Evolutionary conservation across 306 rosid genomes (phyloP).

Genomic region (Astragalus membranaceus): DNA sequence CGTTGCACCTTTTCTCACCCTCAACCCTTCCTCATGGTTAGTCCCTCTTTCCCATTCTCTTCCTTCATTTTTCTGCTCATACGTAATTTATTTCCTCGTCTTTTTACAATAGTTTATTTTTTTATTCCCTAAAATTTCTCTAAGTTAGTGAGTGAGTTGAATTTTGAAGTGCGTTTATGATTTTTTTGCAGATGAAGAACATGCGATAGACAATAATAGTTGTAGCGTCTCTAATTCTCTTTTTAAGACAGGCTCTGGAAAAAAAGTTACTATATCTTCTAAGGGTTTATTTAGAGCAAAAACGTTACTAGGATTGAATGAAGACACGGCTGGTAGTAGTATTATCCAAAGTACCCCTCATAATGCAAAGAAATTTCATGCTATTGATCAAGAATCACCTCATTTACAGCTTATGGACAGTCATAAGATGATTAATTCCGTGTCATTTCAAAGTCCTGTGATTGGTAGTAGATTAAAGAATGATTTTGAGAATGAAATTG

Average conservation of each 20-base stretch:
- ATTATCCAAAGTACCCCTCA: slow-evolving; percentile 27
- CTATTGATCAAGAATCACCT: neutral
- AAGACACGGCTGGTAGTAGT: slow-evolving; percentile 23
- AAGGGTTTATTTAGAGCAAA: slow-evolving; percentile 61
- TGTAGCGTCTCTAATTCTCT: slow-evolving; percentile 52
- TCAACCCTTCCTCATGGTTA: neutral
- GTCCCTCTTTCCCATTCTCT: neutral
- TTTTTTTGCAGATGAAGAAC: slow-evolving; percentile 41
- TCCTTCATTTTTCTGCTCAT: neutral
- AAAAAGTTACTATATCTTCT: slow-evolving; percentile 58
- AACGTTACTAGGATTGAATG: slow-evolving; percentile 49
- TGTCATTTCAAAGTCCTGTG: slow-evolving; percentile 22
- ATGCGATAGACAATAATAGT: slow-evolving; percentile 20
- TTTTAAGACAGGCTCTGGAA: slow-evolving; percentile 78
- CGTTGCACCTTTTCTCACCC: neutral
- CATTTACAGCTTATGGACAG: neutral
- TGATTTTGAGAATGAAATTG: slow-evolving; percentile 16
- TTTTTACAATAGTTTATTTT: neutral
- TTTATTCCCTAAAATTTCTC: no score
- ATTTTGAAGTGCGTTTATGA: neutral
- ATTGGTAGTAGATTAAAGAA: slow-evolving; percentile 25
- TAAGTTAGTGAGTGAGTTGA: neutral
- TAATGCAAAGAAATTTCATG: neutral
- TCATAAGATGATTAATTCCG: neutral
- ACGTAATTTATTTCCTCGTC: neutral